phyloP scores from a whole-genome alignment of 2,329 filamentous ascomycete species.

The Thelonectria rubi region DNA sequence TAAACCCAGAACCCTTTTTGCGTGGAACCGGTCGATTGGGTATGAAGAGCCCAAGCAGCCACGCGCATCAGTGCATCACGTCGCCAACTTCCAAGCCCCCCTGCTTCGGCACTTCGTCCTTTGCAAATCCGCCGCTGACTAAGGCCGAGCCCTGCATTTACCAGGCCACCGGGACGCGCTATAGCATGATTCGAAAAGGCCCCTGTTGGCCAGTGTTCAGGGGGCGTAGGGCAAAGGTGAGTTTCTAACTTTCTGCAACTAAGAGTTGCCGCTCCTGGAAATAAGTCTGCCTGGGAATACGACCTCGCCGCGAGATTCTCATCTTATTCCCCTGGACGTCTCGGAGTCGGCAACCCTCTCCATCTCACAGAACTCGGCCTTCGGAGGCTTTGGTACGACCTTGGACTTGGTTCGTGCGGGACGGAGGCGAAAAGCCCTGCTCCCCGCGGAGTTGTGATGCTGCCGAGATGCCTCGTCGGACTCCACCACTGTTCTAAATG shows the following conservation, averaged over 20 bases:
- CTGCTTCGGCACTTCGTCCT: neutral
- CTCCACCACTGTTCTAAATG: neutral
- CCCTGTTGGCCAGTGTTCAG: neutral
- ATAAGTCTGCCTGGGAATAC: neutral
- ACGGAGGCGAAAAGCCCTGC: neutral
- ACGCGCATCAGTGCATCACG: neutral
- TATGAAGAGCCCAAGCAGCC: neutral
- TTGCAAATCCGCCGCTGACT: slow-evolving; percentile 1
- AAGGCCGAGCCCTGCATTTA: neutral
- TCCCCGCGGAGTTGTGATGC: neutral
- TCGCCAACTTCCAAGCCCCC: neutral
- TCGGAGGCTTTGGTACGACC: neutral
- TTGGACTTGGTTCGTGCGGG: neutral
- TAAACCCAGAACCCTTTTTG: neutral
- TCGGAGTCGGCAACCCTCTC: neutral
- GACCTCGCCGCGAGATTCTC: neutral
- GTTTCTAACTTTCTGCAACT: too few relatives aligned
- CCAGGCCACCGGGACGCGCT: neutral
- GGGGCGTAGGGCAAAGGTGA: too few relatives aligned
- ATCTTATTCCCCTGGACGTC: neutral
- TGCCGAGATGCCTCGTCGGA: neutral
- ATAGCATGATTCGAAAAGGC: neutral
- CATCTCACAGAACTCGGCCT: neutral
- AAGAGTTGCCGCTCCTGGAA: neutral
- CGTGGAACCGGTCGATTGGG: neutral